Base-by-base conservation (phyloP, 2,329 filamentous ascomycete genomes). In the Aspergillus quadrilineatus region DNA sequence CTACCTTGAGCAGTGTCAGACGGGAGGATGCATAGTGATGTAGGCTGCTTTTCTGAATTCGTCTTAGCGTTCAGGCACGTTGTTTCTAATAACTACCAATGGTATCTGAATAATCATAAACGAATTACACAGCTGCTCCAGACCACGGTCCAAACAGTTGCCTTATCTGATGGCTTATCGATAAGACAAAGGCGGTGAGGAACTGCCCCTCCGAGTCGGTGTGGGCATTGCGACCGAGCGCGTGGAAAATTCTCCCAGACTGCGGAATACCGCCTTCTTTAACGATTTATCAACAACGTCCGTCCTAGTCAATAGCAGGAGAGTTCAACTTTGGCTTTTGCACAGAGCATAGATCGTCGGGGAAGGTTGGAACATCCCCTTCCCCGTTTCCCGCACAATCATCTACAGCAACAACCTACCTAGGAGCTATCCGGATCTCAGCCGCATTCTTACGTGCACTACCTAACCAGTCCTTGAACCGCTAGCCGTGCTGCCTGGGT, bases 1-100 rank as follows among this genome's bases (percentile, higher is more conserved):
- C 0, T 97, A 96, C 72, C 74, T 96, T 67, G 89, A 93, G 53
- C 74, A 78, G 59, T 79, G 76, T 55, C 77, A 79, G 60, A 74
- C 73, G 60, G 78, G 67, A n/a, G 74, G 74, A 50, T 84, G 81
- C 64, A 59, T 55, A 36, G 58, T 82, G n/a, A 82, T 83, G 80
- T 84, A 71, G 71, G 36, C 36, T 47, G 5, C 26, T 15, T 34
- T 34, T 32, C 1, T 6, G 8, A 36, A 34, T 6, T 39, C 32
- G 32, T 8, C 32, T 36, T 28, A 28, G 26, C 5, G 26, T 28
- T 28, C 26, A 28, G 26, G 26, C 4, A 5, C 26, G 5, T 28
- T 28, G 5, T 28, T 28, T 28, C 26, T 28, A 28, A 28, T 28
- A 6, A 28, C 26, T 28, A 5, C 26, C 26, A 5, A 5, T 28